A percentile compares a stretch with the other conserved stretches of the same genome.
phyloP scores from a whole-genome alignment of 352 stramenopile genomes.

The Plasmopara halstedii region DNA sequence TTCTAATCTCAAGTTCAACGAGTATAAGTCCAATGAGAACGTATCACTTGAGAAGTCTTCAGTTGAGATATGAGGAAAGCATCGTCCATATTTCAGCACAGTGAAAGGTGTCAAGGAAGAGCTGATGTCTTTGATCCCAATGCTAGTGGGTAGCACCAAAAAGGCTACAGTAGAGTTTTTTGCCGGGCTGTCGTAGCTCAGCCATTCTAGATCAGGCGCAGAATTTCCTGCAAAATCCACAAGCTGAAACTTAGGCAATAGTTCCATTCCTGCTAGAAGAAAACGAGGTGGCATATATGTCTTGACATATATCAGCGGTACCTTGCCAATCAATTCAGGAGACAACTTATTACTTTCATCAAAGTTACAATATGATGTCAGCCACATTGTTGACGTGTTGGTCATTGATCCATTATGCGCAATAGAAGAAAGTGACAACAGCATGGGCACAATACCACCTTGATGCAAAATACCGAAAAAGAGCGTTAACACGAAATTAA shows the following conservation, averaged over 20 bases:
- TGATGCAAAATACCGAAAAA: constrained; percentile 73
- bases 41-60: constrained; percentile 45
- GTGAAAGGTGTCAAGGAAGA: constrained; percentile 1
- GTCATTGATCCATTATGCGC: neutral
- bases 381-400: constrained; percentile 1
- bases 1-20: constrained; percentile 2
- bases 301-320: constrained; percentile 56
- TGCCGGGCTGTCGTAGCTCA: constrained; percentile 1
- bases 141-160: constrained; percentile 39
- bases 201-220: constrained; percentile 6
- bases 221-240: constrained; percentile 42
- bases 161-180: constrained; percentile 6
- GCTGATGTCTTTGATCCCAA: constrained; percentile 21
- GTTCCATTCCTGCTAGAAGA: constrained; percentile 28
- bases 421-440: constrained; percentile 34
- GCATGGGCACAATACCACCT: constrained; percentile 53
- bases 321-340: constrained; percentile 1
- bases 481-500: constrained; percentile 41
- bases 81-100: constrained; percentile 25
- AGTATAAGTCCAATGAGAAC: constrained; percentile 39
- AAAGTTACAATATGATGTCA: constrained; percentile 28
- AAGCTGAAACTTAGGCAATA: constrained; percentile 25
- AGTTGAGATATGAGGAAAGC: constrained; percentile 47
- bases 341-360: constrained; percentile 6
- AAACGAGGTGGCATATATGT: constrained; percentile 82